phyloP scores from a whole-genome alignment of 306 rosid species.

The Senna tora region DNA sequence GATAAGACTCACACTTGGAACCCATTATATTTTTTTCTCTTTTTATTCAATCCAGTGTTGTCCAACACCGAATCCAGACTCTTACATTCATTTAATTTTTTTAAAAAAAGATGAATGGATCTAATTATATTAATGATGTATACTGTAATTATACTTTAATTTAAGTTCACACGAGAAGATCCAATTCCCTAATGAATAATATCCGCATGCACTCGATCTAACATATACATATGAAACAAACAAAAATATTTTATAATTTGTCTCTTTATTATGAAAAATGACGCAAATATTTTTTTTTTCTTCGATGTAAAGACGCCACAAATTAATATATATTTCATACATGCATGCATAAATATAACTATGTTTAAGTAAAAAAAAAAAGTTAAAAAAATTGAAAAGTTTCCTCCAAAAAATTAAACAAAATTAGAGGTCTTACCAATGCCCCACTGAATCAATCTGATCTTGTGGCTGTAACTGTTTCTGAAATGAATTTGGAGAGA shows the following conservation, averaged over 20 bases:
- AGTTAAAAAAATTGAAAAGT: background rate
- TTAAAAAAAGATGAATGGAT: too few species aligned
- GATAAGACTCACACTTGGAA: too few species aligned
- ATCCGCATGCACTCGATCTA: too few species aligned
- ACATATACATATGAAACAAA: background rate
- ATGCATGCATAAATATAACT: background rate
- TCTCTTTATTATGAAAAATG: constrained; percentile 8
- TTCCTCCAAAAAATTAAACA: background rate
- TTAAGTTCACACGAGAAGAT: too few species aligned
- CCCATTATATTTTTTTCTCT: too few species aligned
- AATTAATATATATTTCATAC: background rate
- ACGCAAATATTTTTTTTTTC: constrained; percentile 1
- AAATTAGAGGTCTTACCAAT: constrained; percentile 40
- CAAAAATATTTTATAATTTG: background rate
- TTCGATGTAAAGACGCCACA: background rate
- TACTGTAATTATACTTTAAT: too few species aligned
- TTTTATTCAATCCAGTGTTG: too few species aligned
- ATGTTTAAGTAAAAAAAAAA: background rate
- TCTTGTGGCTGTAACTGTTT: constrained; percentile 62
- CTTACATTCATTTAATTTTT: too few species aligned
- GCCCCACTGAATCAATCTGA: constrained; percentile 56
- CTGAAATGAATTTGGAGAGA: constrained; percentile 58
- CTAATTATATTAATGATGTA: too few species aligned
- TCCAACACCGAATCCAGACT: too few species aligned
- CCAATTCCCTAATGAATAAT: too few species aligned